Percentiles rank a stretch among this genome's conserved stretches.
Evolutionary conservation across 768 basidiomycete genomes (phyloP).

Genomic region (Termitomyces bulborhizus): DNA sequence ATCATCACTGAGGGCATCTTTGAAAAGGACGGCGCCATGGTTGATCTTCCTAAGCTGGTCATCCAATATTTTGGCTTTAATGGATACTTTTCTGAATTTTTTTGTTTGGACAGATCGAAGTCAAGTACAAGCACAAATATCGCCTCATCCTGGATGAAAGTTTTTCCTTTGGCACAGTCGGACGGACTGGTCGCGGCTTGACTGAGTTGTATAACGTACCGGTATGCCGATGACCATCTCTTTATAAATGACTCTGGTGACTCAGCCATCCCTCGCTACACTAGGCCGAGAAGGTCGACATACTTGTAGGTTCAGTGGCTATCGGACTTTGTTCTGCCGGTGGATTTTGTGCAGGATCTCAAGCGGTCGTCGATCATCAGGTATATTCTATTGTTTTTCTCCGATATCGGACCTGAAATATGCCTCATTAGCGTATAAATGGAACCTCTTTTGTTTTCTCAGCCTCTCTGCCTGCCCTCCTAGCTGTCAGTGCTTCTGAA

Average conservation of each 20-base stretch:
- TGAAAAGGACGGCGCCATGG: conserved; percentile 89
- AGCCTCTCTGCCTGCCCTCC: conserved; percentile 85
- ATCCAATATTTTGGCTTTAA: background rate
- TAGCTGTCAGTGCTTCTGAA: conserved; percentile 83
- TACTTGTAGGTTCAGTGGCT: conserved; percentile 88
- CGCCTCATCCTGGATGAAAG: conserved; percentile 91
- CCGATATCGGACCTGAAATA: background rate
- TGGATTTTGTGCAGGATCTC: conserved; percentile 92
- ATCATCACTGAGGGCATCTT: conserved; percentile 98
- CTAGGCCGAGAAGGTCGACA: conserved; percentile 86
- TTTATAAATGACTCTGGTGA: background rate
- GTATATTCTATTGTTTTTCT: conserved; percentile 25
- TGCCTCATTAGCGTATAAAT: conserved; percentile 72
- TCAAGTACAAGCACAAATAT: conserved; percentile 95
- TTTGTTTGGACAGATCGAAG: conserved; percentile 59
- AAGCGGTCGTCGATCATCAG: conserved; percentile 82
- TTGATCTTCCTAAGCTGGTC: conserved; percentile 88
- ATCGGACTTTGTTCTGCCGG: conserved; percentile 79
- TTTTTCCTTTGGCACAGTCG: conserved; percentile 89
- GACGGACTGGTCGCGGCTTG: conserved; percentile 88
- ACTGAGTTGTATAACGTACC: conserved; percentile 94
- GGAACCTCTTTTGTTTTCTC: conserved; percentile 95
- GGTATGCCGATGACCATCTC: conserved; percentile 35
- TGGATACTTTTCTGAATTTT: background rate
- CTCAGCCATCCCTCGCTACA: background rate